Base-by-base conservation (phyloP, 805 yeast species). In the Monosporozyma unispora region DNA sequence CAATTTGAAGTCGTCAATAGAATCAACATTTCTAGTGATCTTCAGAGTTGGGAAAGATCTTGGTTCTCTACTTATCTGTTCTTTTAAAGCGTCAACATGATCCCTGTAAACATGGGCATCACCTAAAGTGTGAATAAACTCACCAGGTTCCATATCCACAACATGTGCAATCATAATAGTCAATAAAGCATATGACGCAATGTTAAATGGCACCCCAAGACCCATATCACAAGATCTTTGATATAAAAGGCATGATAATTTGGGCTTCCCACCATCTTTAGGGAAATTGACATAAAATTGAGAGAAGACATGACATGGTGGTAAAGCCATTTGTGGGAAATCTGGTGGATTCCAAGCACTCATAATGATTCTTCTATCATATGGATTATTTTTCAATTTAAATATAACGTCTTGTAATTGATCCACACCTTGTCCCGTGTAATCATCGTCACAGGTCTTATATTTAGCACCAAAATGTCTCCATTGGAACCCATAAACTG, bases 161-260 rank as follows among this genome's bases (percentile, higher is more conserved):
- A 93, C 84, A 53, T 87, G 87, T 2, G 99, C 99, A 54, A 93
- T 84, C 97, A 93, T 91, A 58, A 79, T 83, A 1, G 97, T 90
- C 53, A 93, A 74, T 48, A 93, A 72, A 0, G 99, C 96, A 64
- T 93, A 93, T 0, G 97, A 88, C 0, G 99, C 99, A 61, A 93
- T 93, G 64, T 93, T 93, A 69, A 93, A 93, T 0, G 99, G 99
- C 21, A 93, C 98, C 12, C 99, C 99, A n/a, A 93, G 77, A 0
- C 99, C 99, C 96, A 93, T 90, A 63, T 93, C 99, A 68, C 98
- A 91, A n/a, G 96, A 86, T 60, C 99, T 79, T 70, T 93, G 99
- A 68, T 93, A 93, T 72, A 93, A 72, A 51, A 84, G 78, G 66
- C 99, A 93, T 11, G 93, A 85, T 49, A 93, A 75, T 59, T 76